Base-by-base conservation (phyloP, 331 rosid species). In the Cydonia oblonga region DNA sequence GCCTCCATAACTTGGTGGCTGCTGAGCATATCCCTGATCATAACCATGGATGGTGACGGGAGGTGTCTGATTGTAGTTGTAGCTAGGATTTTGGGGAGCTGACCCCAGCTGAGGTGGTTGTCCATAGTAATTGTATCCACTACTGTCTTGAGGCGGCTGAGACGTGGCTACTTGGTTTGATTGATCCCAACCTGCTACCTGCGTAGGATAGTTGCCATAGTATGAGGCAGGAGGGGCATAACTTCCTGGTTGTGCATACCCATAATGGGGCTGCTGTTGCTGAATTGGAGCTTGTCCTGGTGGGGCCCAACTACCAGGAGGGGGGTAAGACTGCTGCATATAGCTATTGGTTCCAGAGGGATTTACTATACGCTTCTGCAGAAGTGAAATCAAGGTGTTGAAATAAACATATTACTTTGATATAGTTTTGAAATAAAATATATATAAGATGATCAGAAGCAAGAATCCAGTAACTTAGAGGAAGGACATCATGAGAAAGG, bases 101-200 rank as follows among this genome's bases (percentile, higher is more conserved):
- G n/a, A n/a, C n/a, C n/a, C n/a, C n/a, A n/a, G n/a, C n/a, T n/a
- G 81, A 56, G 75, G 73, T 71, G 46, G 86, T 76, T 81, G 88
- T 18, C 75, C 80, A 22, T 79, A 79, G 68, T 84, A 84, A 67
- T 60, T 79, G 71, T 81, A 81, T 54, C 80, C 88, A 4, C 82
- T 32, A 69, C 67, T 79, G 22, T 75, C 83, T 52, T 84, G 81
- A 20, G 86, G 74, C 26, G 77, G 84, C 35, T 79, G 85, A 38
- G 77, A 20, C 6, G 54, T 7, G 62, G 81, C 69, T 16, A 78
- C 66, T 74, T 84, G 88, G 72, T 66, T 82, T 25, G 82, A 40
- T 3, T 69, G 86, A 82, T 85, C 84, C 88, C 88, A 79, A 73
- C 80, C 80, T 24, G 74, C 80, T 64, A 3, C 84, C 69, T 82